phyloP scores from a whole-genome alignment of 208 protist species.

The Strigomonas galati region DNA sequence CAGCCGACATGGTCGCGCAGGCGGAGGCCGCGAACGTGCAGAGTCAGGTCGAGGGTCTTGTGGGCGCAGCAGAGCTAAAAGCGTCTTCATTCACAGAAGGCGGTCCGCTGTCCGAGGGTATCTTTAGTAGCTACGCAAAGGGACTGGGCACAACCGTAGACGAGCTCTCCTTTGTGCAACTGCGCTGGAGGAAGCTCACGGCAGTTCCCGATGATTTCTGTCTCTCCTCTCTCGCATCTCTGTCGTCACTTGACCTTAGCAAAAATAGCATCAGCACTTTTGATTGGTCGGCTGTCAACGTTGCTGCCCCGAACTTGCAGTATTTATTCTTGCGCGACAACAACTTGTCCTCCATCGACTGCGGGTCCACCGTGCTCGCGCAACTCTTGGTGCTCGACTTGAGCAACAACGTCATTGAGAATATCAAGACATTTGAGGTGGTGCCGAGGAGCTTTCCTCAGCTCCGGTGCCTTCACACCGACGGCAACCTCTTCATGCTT shows the following conservation, averaged over 20 bases:
- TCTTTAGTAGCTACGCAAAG: slow-evolving; percentile 31
- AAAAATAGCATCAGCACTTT: slow-evolving; percentile 36
- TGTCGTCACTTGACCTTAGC: slow-evolving; percentile 38
- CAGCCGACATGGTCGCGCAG: not conserved
- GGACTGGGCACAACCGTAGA: slow-evolving; percentile 14
- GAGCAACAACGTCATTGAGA: slow-evolving; percentile 43
- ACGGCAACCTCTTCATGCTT: slow-evolving; percentile 66
- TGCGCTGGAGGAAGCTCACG: slow-evolving; percentile 38
- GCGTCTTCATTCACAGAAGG: not conserved
- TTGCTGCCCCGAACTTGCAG: slow-evolving; percentile 23
- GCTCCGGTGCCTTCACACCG: slow-evolving; percentile 44
- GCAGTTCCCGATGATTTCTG: slow-evolving; percentile 30
- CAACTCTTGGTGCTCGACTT: slow-evolving; percentile 52
- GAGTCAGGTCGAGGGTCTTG: not conserved
- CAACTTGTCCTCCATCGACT: slow-evolving; percentile 29
- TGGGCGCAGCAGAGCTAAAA: not conserved
- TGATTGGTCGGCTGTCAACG: slow-evolving; percentile 33
- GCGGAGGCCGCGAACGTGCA: not conserved
- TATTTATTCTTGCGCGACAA: slow-evolving; percentile 28
- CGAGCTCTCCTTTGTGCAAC: slow-evolving; percentile 29
- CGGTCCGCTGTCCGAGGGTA: slow-evolving; percentile 25
- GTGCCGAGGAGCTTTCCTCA: slow-evolving; percentile 28
- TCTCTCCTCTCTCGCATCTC: slow-evolving; percentile 13
- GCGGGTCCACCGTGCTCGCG: slow-evolving; percentile 21
- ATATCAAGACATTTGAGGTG: slow-evolving; percentile 36